Conservation (phyloP, 192 early-diverging fungal species). For the Tieghemiomyces parasiticus region DNA sequence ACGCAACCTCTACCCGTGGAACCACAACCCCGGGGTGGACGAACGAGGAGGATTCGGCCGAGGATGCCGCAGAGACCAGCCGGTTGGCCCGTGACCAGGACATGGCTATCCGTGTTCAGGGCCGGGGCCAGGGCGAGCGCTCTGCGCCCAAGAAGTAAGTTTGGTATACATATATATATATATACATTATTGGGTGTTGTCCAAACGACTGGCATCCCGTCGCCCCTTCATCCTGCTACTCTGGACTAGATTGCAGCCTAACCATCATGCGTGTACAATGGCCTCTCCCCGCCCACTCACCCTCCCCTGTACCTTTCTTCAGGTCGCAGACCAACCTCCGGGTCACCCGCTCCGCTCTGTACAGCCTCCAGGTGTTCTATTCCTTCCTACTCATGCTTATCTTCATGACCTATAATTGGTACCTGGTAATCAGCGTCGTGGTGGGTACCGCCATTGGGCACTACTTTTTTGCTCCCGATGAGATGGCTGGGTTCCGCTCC, state of each 20-base stretch:
- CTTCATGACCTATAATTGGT: constrained; percentile 77
- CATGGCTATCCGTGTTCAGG: not conserved
- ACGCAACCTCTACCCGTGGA: too few relatives aligned
- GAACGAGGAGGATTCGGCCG: constrained; percentile 20
- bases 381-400: constrained; percentile 66
- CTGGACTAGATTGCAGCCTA: too few relatives aligned
- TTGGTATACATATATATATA: not conserved
- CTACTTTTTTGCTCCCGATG: constrained; percentile 30
- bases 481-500: constrained; percentile 24
- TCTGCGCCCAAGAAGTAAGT: not conserved
- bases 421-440: constrained; percentile 47
- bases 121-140: not conserved
- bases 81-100: not conserved
- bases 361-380: constrained; percentile 46
- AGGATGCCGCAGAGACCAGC: constrained; percentile 2
- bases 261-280: too few relatives aligned
- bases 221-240: too few relatives aligned
- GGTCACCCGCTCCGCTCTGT: constrained; percentile 41
- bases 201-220: too few relatives aligned
- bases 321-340: constrained; percentile 11
- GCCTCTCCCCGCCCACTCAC: too few relatives aligned
- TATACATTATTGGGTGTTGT: too few relatives aligned
- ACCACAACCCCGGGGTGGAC: constrained; percentile 14
- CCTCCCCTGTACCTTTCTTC: too few relatives aligned
- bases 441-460: constrained; percentile 53